phyloP scores from a whole-genome alignment of 2,329 filamentous ascomycete species.

The Colletotrichum godetiae region DNA sequence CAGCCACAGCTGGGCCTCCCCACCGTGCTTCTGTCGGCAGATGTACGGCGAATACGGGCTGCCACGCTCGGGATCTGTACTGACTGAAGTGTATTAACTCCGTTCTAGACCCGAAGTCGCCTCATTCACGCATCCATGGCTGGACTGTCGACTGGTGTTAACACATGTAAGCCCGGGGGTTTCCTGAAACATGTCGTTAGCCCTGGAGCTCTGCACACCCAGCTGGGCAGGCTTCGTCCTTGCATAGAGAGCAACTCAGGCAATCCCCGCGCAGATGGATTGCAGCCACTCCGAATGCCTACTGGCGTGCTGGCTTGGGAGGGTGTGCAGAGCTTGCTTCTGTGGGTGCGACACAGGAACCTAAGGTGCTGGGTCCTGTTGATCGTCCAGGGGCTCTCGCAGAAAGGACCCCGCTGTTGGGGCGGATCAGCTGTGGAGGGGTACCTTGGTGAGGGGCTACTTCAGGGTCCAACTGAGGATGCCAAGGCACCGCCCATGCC shows the following conservation, averaged over 20 bases:
- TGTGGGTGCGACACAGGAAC: conserved; percentile 2
- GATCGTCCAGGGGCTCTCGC: conserved; percentile 13
- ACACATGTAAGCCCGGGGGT: background rate
- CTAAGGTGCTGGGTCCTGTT: background rate
- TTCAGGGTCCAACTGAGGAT: conserved; percentile 3
- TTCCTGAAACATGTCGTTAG: conserved; percentile 28
- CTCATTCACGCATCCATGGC: background rate
- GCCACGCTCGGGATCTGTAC: background rate
- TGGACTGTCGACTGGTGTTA: background rate
- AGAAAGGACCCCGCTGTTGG: conserved; percentile 9
- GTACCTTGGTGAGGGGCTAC: background rate
- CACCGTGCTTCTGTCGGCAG: background rate
- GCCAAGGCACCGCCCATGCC: background rate
- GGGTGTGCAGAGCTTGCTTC: background rate
- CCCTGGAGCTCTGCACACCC: background rate
- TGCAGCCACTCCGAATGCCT: background rate
- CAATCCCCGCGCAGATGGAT: conserved; percentile 19
- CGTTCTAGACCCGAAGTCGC: background rate
- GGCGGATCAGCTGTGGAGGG: conserved; percentile 10
- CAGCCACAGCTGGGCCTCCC: background rate
- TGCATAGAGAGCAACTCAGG: conserved; percentile 21
- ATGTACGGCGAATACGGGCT: background rate
- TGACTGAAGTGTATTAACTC: background rate
- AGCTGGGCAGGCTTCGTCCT: conserved; percentile 11
- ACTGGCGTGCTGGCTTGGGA: background rate